These are phyloP conservation scores for Apiospora koreana DNA, from an alignment of 2,329 filamentous ascomycete species.

Conservation along the genomic window DNA sequence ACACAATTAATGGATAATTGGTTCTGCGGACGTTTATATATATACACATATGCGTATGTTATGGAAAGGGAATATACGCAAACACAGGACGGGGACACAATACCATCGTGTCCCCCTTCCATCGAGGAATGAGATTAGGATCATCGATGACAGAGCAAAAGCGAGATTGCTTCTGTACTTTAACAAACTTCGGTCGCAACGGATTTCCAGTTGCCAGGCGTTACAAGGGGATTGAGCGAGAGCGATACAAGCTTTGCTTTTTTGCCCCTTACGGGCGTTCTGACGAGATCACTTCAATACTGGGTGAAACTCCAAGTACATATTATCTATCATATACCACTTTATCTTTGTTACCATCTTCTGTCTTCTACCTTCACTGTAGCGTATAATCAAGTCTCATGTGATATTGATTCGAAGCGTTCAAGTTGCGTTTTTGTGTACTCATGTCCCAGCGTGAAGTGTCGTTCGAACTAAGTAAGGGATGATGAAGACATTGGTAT, in stretches of 20 bases:
- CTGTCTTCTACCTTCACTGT: too few species aligned
- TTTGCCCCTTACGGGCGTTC: background rate
- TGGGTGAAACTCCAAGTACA: background rate
- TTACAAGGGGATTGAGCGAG: background rate
- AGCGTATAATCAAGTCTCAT: background rate
- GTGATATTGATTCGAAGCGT: background rate
- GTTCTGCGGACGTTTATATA: background rate
- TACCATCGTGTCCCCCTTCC: background rate
- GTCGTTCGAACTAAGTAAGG: background rate
- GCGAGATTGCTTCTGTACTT: background rate
- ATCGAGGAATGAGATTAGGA: background rate
- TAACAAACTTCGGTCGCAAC: background rate
- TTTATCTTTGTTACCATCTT: conserved; percentile 1
- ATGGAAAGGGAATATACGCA: background rate
- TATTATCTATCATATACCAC: background rate
- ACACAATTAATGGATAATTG: background rate
- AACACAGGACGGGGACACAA: background rate
- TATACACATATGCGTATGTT: background rate
- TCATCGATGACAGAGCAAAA: background rate
- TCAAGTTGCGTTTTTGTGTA: background rate
- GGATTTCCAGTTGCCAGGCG: background rate
- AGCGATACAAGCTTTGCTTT: background rate
- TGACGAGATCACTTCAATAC: background rate
- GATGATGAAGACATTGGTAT: background rate
- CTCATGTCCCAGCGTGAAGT: too few species aligned